phyloP scores from a whole-genome alignment of 345 rosid species.

The Arabidopsis suecica region DNA sequence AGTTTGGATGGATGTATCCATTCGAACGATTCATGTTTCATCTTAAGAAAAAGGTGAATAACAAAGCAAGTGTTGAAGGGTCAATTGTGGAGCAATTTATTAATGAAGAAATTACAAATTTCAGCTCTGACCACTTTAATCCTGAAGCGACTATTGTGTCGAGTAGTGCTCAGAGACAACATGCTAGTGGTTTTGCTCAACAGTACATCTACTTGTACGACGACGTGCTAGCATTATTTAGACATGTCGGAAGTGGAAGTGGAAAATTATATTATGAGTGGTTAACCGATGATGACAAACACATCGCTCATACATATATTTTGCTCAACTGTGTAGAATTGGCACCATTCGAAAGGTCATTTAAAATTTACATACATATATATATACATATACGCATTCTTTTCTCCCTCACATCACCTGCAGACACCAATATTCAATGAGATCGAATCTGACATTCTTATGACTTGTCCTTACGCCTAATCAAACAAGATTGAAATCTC shows the following conservation, averaged over 20 bases:
- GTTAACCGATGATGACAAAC: background rate
- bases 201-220: background rate
- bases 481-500: too few relatives aligned
- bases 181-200: background rate
- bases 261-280: background rate
- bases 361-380: too few relatives aligned
- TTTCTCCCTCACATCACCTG: too few relatives aligned
- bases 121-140: too few relatives aligned
- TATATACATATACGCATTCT: too few relatives aligned
- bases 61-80: background rate
- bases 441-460: too few relatives aligned
- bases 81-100: too few relatives aligned
- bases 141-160: too few relatives aligned
- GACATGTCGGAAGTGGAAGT: background rate
- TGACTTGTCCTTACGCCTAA: too few relatives aligned
- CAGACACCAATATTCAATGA: too few relatives aligned
- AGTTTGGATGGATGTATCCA: background rate
- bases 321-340: background rate
- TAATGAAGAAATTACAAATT: too few relatives aligned
- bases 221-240: background rate
- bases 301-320: background rate
- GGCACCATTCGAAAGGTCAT: background rate
- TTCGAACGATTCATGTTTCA: background rate
- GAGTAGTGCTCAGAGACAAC: background rate
- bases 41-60: background rate